Percentiles rank a stretch among this genome's conserved stretches.
phyloP scores from a whole-genome alignment of 2,329 filamentous ascomycete species.

The Fusarium sp. region DNA sequence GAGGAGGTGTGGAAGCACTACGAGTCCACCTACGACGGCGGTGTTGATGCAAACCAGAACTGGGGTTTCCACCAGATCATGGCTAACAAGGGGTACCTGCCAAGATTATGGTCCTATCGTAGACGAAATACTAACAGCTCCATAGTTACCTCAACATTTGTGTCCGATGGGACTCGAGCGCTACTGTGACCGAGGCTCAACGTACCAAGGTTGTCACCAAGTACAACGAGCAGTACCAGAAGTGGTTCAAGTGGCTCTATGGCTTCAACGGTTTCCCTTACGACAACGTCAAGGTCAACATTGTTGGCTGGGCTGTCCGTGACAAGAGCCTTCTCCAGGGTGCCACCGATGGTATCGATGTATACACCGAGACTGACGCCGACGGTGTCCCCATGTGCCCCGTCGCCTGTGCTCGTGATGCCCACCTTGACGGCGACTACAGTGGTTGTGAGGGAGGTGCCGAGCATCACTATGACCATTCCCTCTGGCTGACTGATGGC shows the following conservation, averaged over 20 bases:
- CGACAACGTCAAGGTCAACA: slow-evolving; percentile 54
- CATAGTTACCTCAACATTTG: slow-evolving; percentile 48
- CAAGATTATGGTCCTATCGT: background rate
- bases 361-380: slow-evolving; percentile 59
- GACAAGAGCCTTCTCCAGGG: slow-evolving; percentile 57
- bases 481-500: slow-evolving; percentile 63
- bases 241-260: slow-evolving; percentile 60
- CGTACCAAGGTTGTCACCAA: slow-evolving; percentile 55
- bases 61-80: slow-evolving; percentile 53
- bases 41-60: slow-evolving; percentile 45
- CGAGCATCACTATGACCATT: slow-evolving; percentile 59
- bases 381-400: slow-evolving; percentile 60
- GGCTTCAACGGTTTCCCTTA: slow-evolving; percentile 62
- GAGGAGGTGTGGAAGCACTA: slow-evolving; percentile 40
- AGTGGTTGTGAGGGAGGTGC: slow-evolving; percentile 53
- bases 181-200: slow-evolving; percentile 55
- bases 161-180: slow-evolving; percentile 61
- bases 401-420: slow-evolving; percentile 58
- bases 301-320: slow-evolving; percentile 61
- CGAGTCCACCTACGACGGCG: slow-evolving; percentile 33
- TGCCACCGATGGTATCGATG: slow-evolving; percentile 52
- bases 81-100: slow-evolving; percentile 51
- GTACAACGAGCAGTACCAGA: slow-evolving; percentile 55
- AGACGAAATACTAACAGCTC: background rate
- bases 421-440: slow-evolving; percentile 61